Percentiles rank a stretch among this genome's conserved stretches.
Conservation (phyloP, 1,284 basidiomycete species). For the Volvariella volvacea region DNA sequence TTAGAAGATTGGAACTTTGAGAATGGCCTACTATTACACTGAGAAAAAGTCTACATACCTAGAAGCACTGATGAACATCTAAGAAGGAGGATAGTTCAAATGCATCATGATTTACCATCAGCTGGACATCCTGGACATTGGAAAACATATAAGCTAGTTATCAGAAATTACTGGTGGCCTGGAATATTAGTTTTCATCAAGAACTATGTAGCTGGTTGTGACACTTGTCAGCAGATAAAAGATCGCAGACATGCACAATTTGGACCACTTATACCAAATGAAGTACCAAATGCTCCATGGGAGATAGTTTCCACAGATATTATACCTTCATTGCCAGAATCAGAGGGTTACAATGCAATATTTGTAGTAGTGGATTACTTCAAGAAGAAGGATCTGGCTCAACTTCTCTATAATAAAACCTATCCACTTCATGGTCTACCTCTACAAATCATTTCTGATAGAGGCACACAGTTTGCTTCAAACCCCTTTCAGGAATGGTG, state of each 20-base stretch:
- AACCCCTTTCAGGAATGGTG: neutral
- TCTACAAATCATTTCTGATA: neutral
- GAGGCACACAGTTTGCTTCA: conserved; percentile 1
- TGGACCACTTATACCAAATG: conserved; percentile 20
- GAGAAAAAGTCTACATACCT: conserved; percentile 16
- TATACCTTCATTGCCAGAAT: conserved; percentile 27
- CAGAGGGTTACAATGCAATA: conserved; percentile 26
- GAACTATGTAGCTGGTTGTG: conserved; percentile 31
- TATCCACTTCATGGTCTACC: conserved; percentile 2
- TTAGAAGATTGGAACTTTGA: conserved; percentile 12
- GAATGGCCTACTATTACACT: conserved; percentile 10
- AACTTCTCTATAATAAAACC: neutral
- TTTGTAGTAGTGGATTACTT: conserved; percentile 29
- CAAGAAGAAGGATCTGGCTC: conserved; percentile 17
- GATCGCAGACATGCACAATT: conserved; percentile 9
- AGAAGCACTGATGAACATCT: conserved; percentile 10
- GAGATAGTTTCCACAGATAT: conserved; percentile 26
- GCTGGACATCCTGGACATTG: conserved; percentile 34
- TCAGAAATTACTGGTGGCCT: conserved; percentile 38
- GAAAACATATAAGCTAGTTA: conserved; percentile 29
- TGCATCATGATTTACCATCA: conserved; percentile 21
- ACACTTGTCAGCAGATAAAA: conserved; percentile 31
- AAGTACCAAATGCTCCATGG: conserved; percentile 20
- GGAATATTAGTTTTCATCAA: conserved; percentile 19
- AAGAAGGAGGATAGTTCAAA: conserved; percentile 13